Evolutionary conservation across 495 filamentous ascomycete species (phyloP).

Genomic region (Usnea hakonensis): DNA sequence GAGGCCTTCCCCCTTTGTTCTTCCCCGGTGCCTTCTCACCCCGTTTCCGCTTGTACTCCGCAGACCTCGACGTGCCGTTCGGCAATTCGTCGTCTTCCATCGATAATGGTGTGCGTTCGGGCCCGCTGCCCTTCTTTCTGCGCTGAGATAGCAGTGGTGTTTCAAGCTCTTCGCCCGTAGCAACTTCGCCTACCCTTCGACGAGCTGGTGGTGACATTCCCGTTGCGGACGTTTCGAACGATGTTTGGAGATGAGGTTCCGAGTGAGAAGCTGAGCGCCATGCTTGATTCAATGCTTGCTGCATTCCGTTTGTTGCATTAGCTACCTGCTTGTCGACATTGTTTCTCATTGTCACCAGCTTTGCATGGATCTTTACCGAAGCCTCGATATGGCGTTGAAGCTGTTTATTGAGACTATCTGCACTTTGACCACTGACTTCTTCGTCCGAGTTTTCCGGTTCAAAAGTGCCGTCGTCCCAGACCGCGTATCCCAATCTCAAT

Average conservation of each 20-base stretch:
- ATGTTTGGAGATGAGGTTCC: neutral
- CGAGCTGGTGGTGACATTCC: slow-evolving; percentile 5
- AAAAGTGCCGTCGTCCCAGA: slow-evolving; percentile 19
- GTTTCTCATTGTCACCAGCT: slow-evolving; percentile 10
- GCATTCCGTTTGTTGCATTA: slow-evolving; percentile 15
- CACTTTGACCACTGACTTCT: neutral
- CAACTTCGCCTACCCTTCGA: neutral
- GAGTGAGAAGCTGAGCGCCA: slow-evolving; percentile 9
- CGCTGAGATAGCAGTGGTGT: slow-evolving; percentile 5
- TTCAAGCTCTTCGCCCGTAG: neutral
- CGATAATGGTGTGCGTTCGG: slow-evolving; percentile 14
- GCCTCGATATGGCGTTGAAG: slow-evolving; percentile 16
- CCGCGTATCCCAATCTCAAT: slow-evolving; percentile 18
- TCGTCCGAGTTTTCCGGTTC: slow-evolving; percentile 15
- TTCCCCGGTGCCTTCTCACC: slow-evolving; percentile 4
- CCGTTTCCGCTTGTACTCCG: slow-evolving; percentile 3
- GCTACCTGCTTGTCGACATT: slow-evolving; percentile 11
- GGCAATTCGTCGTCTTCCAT: slow-evolving; percentile 10
- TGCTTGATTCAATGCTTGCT: slow-evolving; percentile 14
- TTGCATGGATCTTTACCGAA: slow-evolving; percentile 12
- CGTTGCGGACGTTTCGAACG: neutral
- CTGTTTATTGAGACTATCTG: slow-evolving; percentile 10
- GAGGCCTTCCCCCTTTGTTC: slow-evolving; percentile 1
- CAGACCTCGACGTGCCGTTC: neutral
- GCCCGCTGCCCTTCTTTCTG: slow-evolving; percentile 9